Base-by-base conservation (phyloP, 768 basidiomycete species). In the Strobilomyces echinocephalus region DNA sequence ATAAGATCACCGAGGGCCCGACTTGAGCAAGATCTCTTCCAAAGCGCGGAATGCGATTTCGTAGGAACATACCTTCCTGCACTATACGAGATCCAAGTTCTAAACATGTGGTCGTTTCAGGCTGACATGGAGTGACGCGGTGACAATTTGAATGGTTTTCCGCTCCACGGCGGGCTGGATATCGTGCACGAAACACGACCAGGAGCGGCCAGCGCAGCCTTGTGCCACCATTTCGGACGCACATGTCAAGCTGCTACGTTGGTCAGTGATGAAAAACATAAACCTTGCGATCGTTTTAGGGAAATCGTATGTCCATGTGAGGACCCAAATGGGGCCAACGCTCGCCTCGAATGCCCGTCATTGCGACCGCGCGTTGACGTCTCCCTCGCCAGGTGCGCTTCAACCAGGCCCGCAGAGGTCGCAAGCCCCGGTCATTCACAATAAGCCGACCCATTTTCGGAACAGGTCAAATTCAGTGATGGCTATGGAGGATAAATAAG, bases 391-490 rank as follows among this genome's bases (percentile, higher is more conserved):
- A 24, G 26, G 26, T 6, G 2, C 14, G 26, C 12, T 12, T 4
- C 20, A 10, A 41, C 24, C 35, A 1, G 15, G 21, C 4, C 5
- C 9, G 18, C 20, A 5, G 14, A 5, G 24, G 7, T n/a, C 20
- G 8, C n/a, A 36, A 39, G 11, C 4, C 38, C 31, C 36, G 45
- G 48, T 9, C 31, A 20, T 34, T 56, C 33, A 34, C 18, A 20
- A 28, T 43, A 34, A n/a, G 16, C 35, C 26, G 7, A 36, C 28
- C 34, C 28, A 30, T 49, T 52, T 50, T 33, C 47, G 49, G 45
- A 49, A 50, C 42, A 36, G 26, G 33, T 64, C 53, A 60, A 59
- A 64, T 64, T 67, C 54, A 56, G 51, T 65, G 54, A 62, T 62
- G 36, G 56, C 31, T 62, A 66, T 67, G 64, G 64, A 67, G 57